Percentiles rank a stretch among this genome's conserved stretches.
These are phyloP conservation scores for Dovyalis caffra DNA, from an alignment of 345 rosid genomes.

Conservation along the genomic window DNA sequence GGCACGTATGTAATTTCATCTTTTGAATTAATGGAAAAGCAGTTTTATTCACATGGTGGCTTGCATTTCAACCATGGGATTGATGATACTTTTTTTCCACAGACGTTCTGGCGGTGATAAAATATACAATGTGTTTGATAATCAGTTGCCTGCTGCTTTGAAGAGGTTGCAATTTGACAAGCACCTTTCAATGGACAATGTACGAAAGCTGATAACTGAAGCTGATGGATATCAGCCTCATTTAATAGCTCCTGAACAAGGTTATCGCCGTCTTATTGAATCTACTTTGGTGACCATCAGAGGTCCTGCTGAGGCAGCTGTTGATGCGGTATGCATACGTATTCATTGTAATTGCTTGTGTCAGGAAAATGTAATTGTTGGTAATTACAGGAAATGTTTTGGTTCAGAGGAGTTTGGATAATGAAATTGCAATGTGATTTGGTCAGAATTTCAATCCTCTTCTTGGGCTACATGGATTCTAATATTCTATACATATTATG, in stretches of 20 bases:
- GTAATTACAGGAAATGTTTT: neutral
- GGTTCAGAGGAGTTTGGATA: neutral
- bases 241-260: no score
- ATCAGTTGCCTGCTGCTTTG: conserved; percentile 82
- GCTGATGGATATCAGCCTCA: no score
- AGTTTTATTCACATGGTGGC: neutral
- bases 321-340: conserved; percentile 63
- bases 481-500: no score
- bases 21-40: neutral
- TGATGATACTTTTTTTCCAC: conserved; percentile 24
- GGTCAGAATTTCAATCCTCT: neutral
- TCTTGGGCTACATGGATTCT: neutral
- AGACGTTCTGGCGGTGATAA: conserved; percentile 99
- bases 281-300: conserved; percentile 72
- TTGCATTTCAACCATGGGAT: conserved; percentile 7
- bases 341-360: neutral
- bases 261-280: no score
- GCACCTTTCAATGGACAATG: no score
- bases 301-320: conserved; percentile 98
- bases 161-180: conserved; percentile 94
- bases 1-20: conserved; percentile 50
- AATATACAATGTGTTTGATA: conserved; percentile 76
- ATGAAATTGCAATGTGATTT: neutral
- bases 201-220: no score
- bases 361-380: neutral